Base-by-base conservation (phyloP, 2,329 filamentous ascomycete species). In the Exophiala xenobiotica region DNA sequence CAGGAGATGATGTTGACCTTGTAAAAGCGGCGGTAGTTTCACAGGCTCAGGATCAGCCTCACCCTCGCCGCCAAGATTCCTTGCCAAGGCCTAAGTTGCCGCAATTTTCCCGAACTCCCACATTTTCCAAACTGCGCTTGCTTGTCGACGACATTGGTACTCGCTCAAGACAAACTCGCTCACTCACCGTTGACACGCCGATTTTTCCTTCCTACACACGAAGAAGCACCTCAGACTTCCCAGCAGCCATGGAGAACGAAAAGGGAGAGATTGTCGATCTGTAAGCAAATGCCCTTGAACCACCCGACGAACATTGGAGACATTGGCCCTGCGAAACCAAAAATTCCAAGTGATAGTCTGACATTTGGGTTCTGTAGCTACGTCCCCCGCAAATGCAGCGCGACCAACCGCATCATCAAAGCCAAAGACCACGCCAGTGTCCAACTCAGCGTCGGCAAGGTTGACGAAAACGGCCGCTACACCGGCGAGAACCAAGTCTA, bases 361-460 rank as follows among this genome's bases (percentile, higher is more conserved):
- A 56, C 31, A 41, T 33, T 43, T 29, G 16, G 16, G 2, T 19
- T 42, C 18, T 43, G 16, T 46, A 95, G 90, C 76, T 95, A 95
- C 86, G 88, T 96, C 82, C 90, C 90, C 75, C 90, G 92, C 83
- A 97, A 96, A 83, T 97, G 92, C 88, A 90, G 84, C 77, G 91
- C 91, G 68, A 96, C 92, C 77, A 95, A 95, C 89, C 90, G 93
- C 80, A 96, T 97, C 83, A 97, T 99, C 86, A 96, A 96, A 83
- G 90, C 93, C 82, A 96, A 97, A 82, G 93, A 99, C 80, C 93
- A 99, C 84, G 92, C 90, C 69, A 95, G 89, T 61, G 93, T 97
- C 68, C 93, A 99, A 79, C 90, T 99, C 77, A 89, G 87, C 68
- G 81, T 99, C 73, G 92, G 87, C 77, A 97, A 96, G 82, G 93